phyloP scores from a whole-genome alignment of 2,329 filamentous ascomycete genomes.

The Stachybotrys chartarum region DNA sequence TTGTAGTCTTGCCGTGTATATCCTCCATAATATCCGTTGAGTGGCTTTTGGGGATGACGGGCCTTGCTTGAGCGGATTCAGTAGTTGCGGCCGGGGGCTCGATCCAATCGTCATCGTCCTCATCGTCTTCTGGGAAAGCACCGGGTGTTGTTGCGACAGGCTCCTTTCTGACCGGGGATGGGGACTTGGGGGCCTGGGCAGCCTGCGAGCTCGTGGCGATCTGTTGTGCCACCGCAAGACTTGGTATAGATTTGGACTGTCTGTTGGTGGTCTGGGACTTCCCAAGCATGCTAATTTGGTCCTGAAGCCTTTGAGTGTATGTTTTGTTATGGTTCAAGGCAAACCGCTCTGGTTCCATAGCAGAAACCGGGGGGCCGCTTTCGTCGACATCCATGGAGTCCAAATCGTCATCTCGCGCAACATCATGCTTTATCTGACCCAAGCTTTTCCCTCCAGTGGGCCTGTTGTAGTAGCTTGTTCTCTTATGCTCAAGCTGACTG shows the following conservation, averaged over 20 bases:
- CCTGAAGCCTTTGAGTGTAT: constrained; percentile 87
- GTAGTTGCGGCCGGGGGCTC: constrained; percentile 35
- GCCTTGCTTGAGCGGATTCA: constrained; percentile 29
- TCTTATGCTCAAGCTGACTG: constrained; percentile 69
- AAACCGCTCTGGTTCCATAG: constrained; percentile 38
- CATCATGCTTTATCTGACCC: constrained; percentile 38
- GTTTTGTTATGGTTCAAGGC: constrained; percentile 63
- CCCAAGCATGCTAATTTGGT: constrained; percentile 74
- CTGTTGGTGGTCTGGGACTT: constrained; percentile 46
- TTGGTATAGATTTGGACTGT: constrained; percentile 40
- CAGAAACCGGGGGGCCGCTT: constrained; percentile 23
- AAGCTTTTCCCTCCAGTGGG: constrained; percentile 69
- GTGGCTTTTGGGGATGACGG: constrained; percentile 51
- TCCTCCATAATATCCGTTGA: constrained; percentile 56
- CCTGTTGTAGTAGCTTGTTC: constrained; percentile 67
- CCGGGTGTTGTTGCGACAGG: constrained; percentile 44
- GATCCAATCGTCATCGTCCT: constrained; percentile 56
- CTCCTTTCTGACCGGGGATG: constrained; percentile 17
- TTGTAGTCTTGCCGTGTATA: constrained; percentile 39
- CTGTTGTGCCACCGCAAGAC: constrained; percentile 25
- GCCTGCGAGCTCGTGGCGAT: constrained; percentile 17
- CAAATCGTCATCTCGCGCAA: constrained; percentile 36
- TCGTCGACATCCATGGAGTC: constrained; percentile 47
- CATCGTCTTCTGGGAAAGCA: constrained; percentile 49
- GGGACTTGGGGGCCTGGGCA: constrained; percentile 16